Evolutionary conservation across 1,284 basidiomycete species (phyloP).

Genomic region (Boletus austroedulis): DNA sequence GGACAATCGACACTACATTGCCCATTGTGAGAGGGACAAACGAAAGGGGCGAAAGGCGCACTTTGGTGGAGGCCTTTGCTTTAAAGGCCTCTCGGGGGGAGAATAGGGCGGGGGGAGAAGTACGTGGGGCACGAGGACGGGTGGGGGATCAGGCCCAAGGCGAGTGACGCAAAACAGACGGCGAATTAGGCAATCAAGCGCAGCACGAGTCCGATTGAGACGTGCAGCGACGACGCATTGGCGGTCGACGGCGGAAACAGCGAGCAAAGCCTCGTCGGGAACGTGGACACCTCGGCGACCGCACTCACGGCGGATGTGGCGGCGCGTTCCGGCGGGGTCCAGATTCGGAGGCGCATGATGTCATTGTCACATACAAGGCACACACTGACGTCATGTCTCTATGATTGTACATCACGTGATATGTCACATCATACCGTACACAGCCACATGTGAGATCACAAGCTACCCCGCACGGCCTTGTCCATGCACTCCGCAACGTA

Average conservation of each 20-base stretch:
- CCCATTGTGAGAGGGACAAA: slow-evolving; percentile 28
- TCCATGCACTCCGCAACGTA: slow-evolving; percentile 79
- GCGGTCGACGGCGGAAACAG: slow-evolving; percentile 12
- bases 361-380: slow-evolving; percentile 17
- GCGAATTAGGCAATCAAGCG: slow-evolving; percentile 13
- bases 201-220: slow-evolving; percentile 21
- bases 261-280: slow-evolving; percentile 14
- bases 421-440: slow-evolving; percentile 7
- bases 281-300: slow-evolving; percentile 21
- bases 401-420: background rate
- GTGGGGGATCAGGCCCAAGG: slow-evolving; percentile 21
- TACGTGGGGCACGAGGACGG: slow-evolving; percentile 31
- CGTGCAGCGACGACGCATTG: slow-evolving; percentile 17
- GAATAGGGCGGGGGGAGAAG: slow-evolving; percentile 29
- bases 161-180: slow-evolving; percentile 27
- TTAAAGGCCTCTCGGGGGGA: slow-evolving; percentile 19
- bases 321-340: slow-evolving; percentile 32
- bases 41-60: slow-evolving; percentile 15
- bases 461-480: slow-evolving; percentile 59
- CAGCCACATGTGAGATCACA: slow-evolving; percentile 35
- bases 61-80: slow-evolving; percentile 25
- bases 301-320: slow-evolving; percentile 22
- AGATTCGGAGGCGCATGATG: slow-evolving; percentile 27
- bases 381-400: slow-evolving; percentile 29
- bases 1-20: slow-evolving; percentile 36